Base-by-base conservation (phyloP, 2,329 filamentous ascomycete species). In the Diaporthe citri region DNA sequence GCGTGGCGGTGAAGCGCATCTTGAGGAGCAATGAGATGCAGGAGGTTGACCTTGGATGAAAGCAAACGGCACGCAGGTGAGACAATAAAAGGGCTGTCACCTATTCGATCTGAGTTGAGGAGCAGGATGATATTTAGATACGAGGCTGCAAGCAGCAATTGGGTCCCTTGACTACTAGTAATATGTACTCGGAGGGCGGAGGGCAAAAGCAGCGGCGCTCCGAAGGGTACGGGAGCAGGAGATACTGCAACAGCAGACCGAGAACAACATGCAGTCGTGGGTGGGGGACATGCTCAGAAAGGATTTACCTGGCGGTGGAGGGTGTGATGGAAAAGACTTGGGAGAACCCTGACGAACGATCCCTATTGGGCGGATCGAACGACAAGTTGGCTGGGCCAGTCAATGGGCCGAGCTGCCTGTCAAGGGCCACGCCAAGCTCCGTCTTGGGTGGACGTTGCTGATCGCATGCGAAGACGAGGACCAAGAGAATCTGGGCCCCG, bases 1-100 rank as follows among this genome's bases (percentile, higher is more conserved):
- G 55, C 8, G 71, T 13, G 22, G 69, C 41, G 3, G 59, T 59
- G 69, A 69, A 69, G 56, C 43, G 73, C 73, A 75, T 75, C n/a
- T 67, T 69, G 70, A 51, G 7, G 28, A 39, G 13, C 22, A 36
- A 12, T 20, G n/a, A 75, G 22, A 13, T 8, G 34, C n/a, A 28
- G 15, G 5, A 1, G n/a, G n/a, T 43, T 43, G 20, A 36, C 17
- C 28, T 28, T 25, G 67, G 6, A 43, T 20, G 5, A 20, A 13
- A 34, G 1, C 20, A 1, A 46, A 34, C 31, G 10, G 12, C 46
- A 39, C 28, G 4, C n/a, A 22, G 25, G 7, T 43, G 22, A 43
- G 20, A 22, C 7, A 31, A 22, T 22, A 6, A 43, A 8, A 62
- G 1, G 7, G 2, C 36, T 25, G 17, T 17, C 7, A 2, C 1